Conservation (phyloP, 352 stramenopile genomes). For the Phytopythium montanum region DNA sequence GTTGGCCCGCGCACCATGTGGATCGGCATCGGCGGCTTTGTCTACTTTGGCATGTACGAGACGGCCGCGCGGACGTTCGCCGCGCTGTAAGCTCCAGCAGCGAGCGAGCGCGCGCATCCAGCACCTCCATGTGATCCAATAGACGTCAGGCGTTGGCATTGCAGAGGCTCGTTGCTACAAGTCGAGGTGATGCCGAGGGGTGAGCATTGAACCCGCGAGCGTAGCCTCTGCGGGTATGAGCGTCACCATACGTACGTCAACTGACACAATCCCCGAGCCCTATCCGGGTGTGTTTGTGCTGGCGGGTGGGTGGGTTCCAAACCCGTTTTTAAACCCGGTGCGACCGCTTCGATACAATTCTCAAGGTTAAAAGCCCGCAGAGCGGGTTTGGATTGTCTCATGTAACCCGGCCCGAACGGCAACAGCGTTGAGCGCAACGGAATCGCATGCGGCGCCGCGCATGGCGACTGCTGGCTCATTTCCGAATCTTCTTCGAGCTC, state of each 20-base stretch:
- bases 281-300: slow-evolving; percentile 12
- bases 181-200: background rate
- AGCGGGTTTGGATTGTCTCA: slow-evolving; percentile 9
- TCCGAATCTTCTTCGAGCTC: slow-evolving; percentile 58
- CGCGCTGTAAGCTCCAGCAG: slow-evolving; percentile 48
- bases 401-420: background rate
- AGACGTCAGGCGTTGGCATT: background rate
- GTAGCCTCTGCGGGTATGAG: background rate
- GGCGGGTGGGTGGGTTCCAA: background rate
- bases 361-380: background rate
- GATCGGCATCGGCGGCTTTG: slow-evolving; percentile 99
- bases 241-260: background rate
- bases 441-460: background rate
- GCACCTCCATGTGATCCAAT: background rate
- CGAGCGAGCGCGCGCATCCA: too few species aligned
- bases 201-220: background rate
- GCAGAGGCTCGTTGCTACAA: background rate
- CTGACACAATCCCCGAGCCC: slow-evolving; percentile 13
- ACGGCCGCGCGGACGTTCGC: slow-evolving; percentile 77
- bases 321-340: background rate
- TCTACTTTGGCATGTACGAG: slow-evolving; percentile 99
- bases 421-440: background rate
- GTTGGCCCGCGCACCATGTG: slow-evolving; percentile 97
- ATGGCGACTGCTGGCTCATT: slow-evolving; percentile 34
- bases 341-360: background rate